Percentiles rank a stretch among this genome's conserved stretches.
Conservation (phyloP, 352 stramenopile genomes). For the Albugo candida region DNA sequence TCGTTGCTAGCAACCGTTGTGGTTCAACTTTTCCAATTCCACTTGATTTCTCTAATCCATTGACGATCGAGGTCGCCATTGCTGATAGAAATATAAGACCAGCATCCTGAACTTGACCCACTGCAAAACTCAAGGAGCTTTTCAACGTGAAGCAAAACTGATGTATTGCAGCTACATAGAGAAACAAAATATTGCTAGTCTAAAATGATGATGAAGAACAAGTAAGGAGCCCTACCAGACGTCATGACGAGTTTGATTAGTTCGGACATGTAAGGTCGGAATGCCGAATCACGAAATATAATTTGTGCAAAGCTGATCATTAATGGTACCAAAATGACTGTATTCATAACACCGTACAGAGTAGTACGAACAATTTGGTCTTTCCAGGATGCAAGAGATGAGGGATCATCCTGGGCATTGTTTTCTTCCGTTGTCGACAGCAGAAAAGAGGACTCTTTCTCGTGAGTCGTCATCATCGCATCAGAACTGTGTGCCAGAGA, state of each 20-base stretch:
- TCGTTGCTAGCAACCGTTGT: constrained; percentile 81
- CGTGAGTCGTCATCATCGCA: neutral
- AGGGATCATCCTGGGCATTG: neutral
- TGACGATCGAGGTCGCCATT: constrained; percentile 85
- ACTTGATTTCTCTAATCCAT: constrained; percentile 39
- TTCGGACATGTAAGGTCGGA: constrained; percentile 80
- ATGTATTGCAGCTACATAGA: constrained; percentile 30
- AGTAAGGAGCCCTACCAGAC: constrained; percentile 14
- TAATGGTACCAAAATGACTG: constrained; percentile 85
- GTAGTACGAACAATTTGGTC: constrained; percentile 11
- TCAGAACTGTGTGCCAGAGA: neutral
- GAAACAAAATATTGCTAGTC: neutral
- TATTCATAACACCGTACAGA: constrained; percentile 85
- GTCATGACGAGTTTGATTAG: constrained; percentile 90
- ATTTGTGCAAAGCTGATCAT: constrained; percentile 87
- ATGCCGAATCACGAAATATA: constrained; percentile 87
- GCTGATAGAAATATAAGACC: constrained; percentile 97
- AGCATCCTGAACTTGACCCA: constrained; percentile 96
- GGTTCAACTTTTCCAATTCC: constrained; percentile 24
- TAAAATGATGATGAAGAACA: neutral
- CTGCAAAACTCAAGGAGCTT: constrained; percentile 90
- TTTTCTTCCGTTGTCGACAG: neutral
- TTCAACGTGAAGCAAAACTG: constrained; percentile 74
- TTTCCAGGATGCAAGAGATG: neutral
- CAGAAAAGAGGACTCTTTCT: neutral